phyloP scores from a whole-genome alignment of 805 yeast genomes.

The Candida boidinii region DNA sequence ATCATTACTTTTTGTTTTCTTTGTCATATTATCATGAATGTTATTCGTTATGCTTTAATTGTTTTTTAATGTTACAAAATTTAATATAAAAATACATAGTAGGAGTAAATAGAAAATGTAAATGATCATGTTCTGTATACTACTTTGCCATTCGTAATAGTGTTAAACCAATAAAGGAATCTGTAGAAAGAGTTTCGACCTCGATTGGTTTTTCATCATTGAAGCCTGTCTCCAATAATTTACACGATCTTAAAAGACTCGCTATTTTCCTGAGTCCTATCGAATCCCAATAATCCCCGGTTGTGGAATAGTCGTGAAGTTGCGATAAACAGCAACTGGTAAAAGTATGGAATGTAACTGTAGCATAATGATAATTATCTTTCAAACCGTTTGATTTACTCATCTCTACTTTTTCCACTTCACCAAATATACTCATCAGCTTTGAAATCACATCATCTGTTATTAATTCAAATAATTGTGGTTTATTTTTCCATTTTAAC shows the following conservation, averaged over 20 bases:
- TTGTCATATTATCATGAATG: neutral
- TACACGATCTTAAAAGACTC: constrained; percentile 31
- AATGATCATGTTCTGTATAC: too few species aligned
- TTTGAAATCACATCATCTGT: constrained; percentile 24
- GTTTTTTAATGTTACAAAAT: too few species aligned
- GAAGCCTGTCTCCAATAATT: constrained; percentile 5
- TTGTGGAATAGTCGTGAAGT: constrained; percentile 31
- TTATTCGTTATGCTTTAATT: too few species aligned
- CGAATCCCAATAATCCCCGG: constrained; percentile 38
- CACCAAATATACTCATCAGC: constrained; percentile 41
- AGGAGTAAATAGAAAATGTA: too few species aligned
- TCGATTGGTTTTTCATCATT: neutral
- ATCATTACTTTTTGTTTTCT: neutral
- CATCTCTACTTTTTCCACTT: constrained; percentile 14
- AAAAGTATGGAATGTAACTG: constrained; percentile 22
- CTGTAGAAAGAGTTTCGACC: too few species aligned
- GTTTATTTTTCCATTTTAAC: constrained; percentile 38
- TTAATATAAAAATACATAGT: too few species aligned
- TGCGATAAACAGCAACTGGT: constrained; percentile 27
- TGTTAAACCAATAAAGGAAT: too few species aligned
- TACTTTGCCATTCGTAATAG: too few species aligned
- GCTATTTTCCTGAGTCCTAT: constrained; percentile 35
- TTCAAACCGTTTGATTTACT: constrained; percentile 3
- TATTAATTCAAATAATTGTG: constrained; percentile 25
- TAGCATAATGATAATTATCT: constrained; percentile 30